Evolutionary conservation across 1,139 yeast genomes (phyloP).

Genomic region (Nakaseomyces glabratus): DNA sequence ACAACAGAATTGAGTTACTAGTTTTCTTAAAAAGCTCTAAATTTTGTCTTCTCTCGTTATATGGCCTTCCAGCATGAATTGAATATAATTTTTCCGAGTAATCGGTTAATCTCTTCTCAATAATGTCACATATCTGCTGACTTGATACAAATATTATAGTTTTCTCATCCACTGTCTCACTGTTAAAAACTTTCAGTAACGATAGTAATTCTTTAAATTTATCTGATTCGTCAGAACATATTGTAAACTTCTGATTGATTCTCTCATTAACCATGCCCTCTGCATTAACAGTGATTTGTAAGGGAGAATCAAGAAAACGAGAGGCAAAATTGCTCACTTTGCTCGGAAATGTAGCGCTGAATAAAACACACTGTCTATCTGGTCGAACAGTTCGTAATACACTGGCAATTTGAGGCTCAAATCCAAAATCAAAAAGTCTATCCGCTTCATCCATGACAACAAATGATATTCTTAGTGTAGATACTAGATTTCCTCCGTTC

Average conservation of each 20-base stretch:
- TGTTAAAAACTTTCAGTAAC: slow-evolving; percentile 33
- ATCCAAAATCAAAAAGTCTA: slow-evolving; percentile 94
- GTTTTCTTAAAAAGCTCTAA: slow-evolving; percentile 64
- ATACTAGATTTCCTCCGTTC: slow-evolving; percentile 70
- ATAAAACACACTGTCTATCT: slow-evolving; percentile 83
- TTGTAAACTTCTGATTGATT: slow-evolving; percentile 61
- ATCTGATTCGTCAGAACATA: slow-evolving; percentile 42
- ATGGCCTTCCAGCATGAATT: slow-evolving; percentile 91
- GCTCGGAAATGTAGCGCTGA: slow-evolving; percentile 88
- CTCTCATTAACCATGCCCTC: slow-evolving; percentile 77
- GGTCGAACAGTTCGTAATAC: slow-evolving; percentile 73
- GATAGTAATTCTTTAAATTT: slow-evolving; percentile 51
- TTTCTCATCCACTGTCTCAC: slow-evolving; percentile 37
- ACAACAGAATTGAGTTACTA: slow-evolving; percentile 50
- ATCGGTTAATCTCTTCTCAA: slow-evolving; percentile 48
- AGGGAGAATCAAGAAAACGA: slow-evolving; percentile 50
- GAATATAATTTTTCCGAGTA: slow-evolving; percentile 54
- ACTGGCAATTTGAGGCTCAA: slow-evolving; percentile 90
- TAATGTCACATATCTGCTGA: slow-evolving; percentile 69
- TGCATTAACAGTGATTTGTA: slow-evolving; percentile 76
- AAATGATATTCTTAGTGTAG: slow-evolving; percentile 61
- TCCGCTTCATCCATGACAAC: slow-evolving; percentile 94
- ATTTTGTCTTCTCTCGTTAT: slow-evolving; percentile 70
- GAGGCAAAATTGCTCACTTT: slow-evolving; percentile 71
- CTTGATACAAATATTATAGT: slow-evolving; percentile 78